Conservation (phyloP, 2,329 filamentous ascomycete genomes). For the Fusarium concolor region DNA sequence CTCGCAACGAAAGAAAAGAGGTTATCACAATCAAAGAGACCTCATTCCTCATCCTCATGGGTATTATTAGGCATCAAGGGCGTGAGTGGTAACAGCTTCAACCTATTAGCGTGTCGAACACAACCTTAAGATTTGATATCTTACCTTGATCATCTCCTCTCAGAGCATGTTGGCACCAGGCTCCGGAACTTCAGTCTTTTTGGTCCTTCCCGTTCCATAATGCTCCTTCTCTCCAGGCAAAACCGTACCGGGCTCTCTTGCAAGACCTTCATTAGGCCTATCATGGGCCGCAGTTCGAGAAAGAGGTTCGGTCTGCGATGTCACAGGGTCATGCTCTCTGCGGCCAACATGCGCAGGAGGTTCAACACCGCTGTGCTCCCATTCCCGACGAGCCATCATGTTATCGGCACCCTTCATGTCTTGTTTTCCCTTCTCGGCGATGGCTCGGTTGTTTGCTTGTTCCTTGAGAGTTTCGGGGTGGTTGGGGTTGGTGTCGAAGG, state of each 20-base stretch:
- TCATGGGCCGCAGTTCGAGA: not conserved
- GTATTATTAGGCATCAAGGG: not conserved
- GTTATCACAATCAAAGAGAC: too few relatives aligned
- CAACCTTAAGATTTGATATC: too few relatives aligned
- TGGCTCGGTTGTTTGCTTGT: conserved; percentile 10
- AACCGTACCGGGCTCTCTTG: conserved; percentile 22
- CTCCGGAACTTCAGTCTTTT: not conserved
- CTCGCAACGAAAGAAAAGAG: too few relatives aligned
- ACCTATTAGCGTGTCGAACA: not conserved
- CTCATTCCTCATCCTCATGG: too few relatives aligned
- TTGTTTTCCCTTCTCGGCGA: conserved; percentile 35
- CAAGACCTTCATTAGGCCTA: conserved; percentile 16
- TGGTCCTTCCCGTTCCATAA: conserved; percentile 19
- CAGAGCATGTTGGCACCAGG: not conserved
- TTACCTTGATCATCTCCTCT: not conserved
- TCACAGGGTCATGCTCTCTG: conserved; percentile 1
- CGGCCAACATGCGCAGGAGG: conserved; percentile 11
- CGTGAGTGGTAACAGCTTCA: rapidly evolving
- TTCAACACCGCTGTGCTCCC: conserved; percentile 23
- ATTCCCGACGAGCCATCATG: conserved; percentile 37
- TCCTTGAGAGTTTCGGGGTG: conserved; percentile 20
- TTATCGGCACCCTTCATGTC: conserved; percentile 34
- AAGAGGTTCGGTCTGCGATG: too few relatives aligned
- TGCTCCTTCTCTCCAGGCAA: conserved; percentile 4
- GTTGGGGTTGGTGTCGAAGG: conserved; percentile 32